Base-by-base conservation (phyloP, 1,284 basidiomycete species). In the Entoloma clypeatum region DNA sequence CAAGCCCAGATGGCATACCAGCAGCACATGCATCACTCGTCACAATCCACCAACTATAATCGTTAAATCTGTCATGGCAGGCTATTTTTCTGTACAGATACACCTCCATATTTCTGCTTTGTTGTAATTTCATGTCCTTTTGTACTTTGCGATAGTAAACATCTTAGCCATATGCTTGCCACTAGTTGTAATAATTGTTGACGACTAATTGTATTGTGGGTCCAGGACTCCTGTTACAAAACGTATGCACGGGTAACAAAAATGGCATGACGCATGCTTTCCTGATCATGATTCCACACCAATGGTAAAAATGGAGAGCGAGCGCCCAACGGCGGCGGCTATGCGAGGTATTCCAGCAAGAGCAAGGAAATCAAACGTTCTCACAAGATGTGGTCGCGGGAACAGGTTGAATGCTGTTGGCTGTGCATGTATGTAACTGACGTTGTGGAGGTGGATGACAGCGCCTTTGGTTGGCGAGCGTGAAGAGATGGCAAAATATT, bases 291-390 rank as follows among this genome's bases (percentile, higher is more conserved):
- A 57, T 45, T 79, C 75, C 21, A 70, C 65, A 8, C 70, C 73
- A 45, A 80, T 69, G 32, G 68, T 60, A 46, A 77, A 74, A 34
- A 77, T 60, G 13, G 63, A 54, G 13, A 87, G 61, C 39, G 73
- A 72, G 41, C 67, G 62, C 28, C 81, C 81, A 14, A 84, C 69
- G 10, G 79, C 83, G 4, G 77, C 79, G 2, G 72, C 85, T 42
- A 90, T 71, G 30, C 78, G 65, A 39, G 81, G 76, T 46, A 78
- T 77, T 22, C 76, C 74, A 22, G 63, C 63, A 24, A 69, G 50
- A 7, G 72, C 68, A 38, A 89, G 58, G 62, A 87, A 90, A 63
- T 89, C 86, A 53, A 90, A 86, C 55, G 86, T 81, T 34, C 74
- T 70, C 26, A 88, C 68, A 45, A 71, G 69, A 56, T 81, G 73